Base-by-base conservation (phyloP, 2,329 filamentous ascomycete genomes). In the Alternaria burnsii region DNA sequence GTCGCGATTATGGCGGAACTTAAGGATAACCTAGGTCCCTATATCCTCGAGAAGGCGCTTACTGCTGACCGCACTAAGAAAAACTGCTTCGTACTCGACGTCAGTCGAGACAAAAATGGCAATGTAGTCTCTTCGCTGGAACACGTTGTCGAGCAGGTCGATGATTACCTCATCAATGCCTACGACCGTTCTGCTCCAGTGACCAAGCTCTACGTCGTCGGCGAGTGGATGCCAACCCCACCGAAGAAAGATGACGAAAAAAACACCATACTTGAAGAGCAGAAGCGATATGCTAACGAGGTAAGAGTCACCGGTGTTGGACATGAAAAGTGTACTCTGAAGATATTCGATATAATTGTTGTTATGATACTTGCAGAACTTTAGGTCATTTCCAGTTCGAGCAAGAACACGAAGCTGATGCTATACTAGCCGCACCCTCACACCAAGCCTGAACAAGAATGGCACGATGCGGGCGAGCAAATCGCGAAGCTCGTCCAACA, bases 151-250 rank as follows among this genome's bases (percentile, higher is more conserved):
- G 20, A 55, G 3, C 41, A 55, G 2, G 52, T 72, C 8, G 53
- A 66, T 4, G 12, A 48, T 24, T 59, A 57, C 6, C 30, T 68
- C 55, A 16, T 46, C 26, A n/a, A 62, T 2, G 36, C 57, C 20
- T n/a, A 52, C 3, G 47, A 61, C 12, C 20, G 11, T 2, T 7
- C 42, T 12, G 6, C n/a, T 5, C 42, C 62, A 7, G 30, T 40
- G 30, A 73, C 59, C 2, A 75, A 74, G 54, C 47, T 76, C 5
- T 72, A 76, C 42, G 52, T 77, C 18, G 28, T 71, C 1, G 75
- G 75, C 7, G 63, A 69, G 4, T 76, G 71, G 70, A 66, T 52
- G 14, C 48, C 59, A 12, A 26, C 58, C 51, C 9, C 5, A 4
- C 9, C 26, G 4, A 40, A 36, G 10, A 26, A 26, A 2, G 32